Conservation (phyloP, 2,329 filamentous ascomycete genomes). For the Zymoseptoria pseudotritici region DNA sequence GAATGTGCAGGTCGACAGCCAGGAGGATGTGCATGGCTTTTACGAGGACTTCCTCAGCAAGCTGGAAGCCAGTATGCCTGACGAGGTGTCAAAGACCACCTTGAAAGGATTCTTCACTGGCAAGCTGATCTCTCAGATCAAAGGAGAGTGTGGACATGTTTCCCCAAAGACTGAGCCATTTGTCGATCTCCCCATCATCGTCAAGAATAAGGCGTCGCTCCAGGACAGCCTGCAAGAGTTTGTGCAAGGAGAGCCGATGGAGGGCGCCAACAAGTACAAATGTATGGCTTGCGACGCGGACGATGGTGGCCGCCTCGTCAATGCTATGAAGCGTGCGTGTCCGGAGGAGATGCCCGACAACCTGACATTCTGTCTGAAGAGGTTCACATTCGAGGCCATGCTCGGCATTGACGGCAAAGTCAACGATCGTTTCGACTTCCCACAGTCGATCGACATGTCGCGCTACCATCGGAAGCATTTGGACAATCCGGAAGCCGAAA, state of each 20-base stretch:
- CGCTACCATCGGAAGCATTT: conserved; percentile 85
- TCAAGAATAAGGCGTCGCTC: conserved; percentile 80
- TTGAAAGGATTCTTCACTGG: conserved; percentile 86
- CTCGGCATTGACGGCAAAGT: conserved; percentile 77
- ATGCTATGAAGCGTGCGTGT: conserved; percentile 82
- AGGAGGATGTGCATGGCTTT: conserved; percentile 98
- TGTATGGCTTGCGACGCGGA: conserved; percentile 75
- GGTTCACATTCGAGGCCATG: conserved; percentile 70
- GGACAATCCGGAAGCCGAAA: conserved; percentile 51
- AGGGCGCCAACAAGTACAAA: conserved; percentile 96
- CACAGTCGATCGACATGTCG: conserved; percentile 72
- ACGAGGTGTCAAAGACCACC: conserved; percentile 58
- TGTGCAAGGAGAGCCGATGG: conserved; percentile 91
- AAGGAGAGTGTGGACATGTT: conserved; percentile 87
- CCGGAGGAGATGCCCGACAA: conserved; percentile 89
- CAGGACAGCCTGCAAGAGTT: conserved; percentile 90
- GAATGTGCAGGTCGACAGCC: conserved; percentile 75
- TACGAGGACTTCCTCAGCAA: conserved; percentile 90
- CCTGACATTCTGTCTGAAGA: conserved; percentile 88
- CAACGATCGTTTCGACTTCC: conserved; percentile 90
- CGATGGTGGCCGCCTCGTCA: conserved; percentile 55
- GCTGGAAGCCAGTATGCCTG: conserved; percentile 73
- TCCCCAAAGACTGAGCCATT: conserved; percentile 87
- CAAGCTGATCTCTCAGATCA: conserved; percentile 87
- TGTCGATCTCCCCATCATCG: conserved; percentile 90